These are phyloP conservation scores for Excoecaria agallocha DNA, from an alignment of 345 rosid genomes.

Conservation along the genomic window DNA sequence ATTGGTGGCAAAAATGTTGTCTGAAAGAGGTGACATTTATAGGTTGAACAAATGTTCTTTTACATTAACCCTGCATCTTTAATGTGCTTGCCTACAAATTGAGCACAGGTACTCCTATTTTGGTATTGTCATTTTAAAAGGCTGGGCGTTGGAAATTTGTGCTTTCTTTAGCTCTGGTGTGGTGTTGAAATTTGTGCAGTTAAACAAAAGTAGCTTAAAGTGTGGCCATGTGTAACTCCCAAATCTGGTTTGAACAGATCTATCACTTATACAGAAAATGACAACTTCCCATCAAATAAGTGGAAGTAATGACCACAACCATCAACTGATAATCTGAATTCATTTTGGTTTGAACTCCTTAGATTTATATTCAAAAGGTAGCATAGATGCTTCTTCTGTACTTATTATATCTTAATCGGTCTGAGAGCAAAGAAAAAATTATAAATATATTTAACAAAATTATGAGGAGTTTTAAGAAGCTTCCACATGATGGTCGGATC, in stretches of 20 bases:
- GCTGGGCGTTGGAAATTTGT: background rate
- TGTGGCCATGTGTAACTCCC: background rate
- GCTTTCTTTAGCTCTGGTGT: background rate
- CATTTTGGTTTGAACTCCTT: background rate
- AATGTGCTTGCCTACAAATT: background rate
- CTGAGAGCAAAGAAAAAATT: background rate
- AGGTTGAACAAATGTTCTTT: background rate
- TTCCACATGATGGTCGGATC: slow-evolving; percentile 15
- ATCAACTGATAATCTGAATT: background rate
- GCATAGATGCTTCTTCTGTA: background rate
- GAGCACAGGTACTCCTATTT: background rate
- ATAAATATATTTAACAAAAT: background rate
- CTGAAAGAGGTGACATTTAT: background rate
- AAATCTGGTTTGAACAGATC: background rate
- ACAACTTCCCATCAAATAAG: background rate
- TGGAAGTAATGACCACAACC: too few relatives aligned
- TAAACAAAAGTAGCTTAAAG: background rate
- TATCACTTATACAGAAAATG: background rate
- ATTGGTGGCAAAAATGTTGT: background rate
- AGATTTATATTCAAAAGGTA: background rate
- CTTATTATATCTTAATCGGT: background rate
- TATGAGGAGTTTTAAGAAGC: background rate
- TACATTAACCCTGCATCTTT: background rate
- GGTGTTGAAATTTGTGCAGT: background rate
- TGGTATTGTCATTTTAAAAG: background rate